phyloP scores from a whole-genome alignment of 1,139 yeast species.

The Geotrichum candidum region DNA sequence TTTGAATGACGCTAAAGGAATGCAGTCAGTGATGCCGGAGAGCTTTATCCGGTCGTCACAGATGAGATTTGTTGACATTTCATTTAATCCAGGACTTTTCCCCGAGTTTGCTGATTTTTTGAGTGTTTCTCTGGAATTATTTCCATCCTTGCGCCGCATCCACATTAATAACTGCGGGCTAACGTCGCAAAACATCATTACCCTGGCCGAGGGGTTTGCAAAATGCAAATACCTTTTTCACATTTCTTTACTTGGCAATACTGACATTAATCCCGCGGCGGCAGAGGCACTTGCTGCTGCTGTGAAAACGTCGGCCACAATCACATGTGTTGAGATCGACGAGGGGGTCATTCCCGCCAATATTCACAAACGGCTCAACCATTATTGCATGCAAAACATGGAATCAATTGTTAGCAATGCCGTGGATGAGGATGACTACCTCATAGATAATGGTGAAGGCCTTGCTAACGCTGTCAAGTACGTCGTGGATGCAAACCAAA shows the following conservation, averaged over 20 bases:
- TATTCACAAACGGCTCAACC: conserved; percentile 70
- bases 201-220: conserved; percentile 64
- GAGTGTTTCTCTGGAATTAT: conserved; percentile 57
- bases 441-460: conserved; percentile 28
- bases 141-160: conserved; percentile 58
- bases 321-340: conserved; percentile 70
- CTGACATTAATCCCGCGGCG: conserved; percentile 49
- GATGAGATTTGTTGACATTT: conserved; percentile 68
- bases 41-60: conserved; percentile 41
- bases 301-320: conserved; percentile 55
- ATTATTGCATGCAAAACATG: conserved; percentile 79
- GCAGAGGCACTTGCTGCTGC: conserved; percentile 68
- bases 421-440: conserved; percentile 28
- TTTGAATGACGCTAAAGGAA: conserved; percentile 49
- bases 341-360: conserved; percentile 61
- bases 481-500: conserved; percentile 23
- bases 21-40: conserved; percentile 49
- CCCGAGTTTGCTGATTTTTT: conserved; percentile 63
- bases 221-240: conserved; percentile 66
- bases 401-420: conserved; percentile 37
- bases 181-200: conserved; percentile 54
- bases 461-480: conserved; percentile 31
- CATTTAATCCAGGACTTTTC: conserved; percentile 65
- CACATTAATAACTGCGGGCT: conserved; percentile 75
- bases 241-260: conserved; percentile 66